Conservation (phyloP, 371 early-diverging fungal genomes). For the Nematocida minor region DNA sequence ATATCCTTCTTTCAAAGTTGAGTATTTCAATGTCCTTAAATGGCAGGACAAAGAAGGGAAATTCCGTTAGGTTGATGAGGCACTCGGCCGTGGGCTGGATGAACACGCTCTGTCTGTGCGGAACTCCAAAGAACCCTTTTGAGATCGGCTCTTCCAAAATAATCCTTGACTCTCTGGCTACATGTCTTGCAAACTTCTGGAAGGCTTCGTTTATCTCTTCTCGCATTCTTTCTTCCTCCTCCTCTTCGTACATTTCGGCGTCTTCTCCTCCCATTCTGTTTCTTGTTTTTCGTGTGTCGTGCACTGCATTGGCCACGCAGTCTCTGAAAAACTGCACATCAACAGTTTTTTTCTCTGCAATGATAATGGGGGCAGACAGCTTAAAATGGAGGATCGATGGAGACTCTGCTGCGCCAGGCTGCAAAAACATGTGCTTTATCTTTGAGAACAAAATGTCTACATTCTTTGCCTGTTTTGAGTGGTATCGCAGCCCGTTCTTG, state of each 20-base stretch:
- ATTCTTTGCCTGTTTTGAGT: conserved; percentile 66
- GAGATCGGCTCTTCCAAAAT: conserved; percentile 86
- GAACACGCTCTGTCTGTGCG: conserved; percentile 79
- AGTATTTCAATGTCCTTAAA: conserved; percentile 88
- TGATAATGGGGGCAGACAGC: conserved; percentile 84
- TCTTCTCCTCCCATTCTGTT: conserved; percentile 68
- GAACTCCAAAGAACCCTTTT: conserved; percentile 90
- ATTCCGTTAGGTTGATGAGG: conserved; percentile 87
- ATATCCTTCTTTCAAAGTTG: conserved; percentile 91
- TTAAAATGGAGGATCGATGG: conserved; percentile 87
- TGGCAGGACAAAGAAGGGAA: conserved; percentile 84
- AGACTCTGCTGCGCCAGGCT: conserved; percentile 89
- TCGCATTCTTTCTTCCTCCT: conserved; percentile 83
- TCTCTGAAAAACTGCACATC: conserved; percentile 98
- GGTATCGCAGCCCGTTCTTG: conserved; percentile 65
- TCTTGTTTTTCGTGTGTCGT: conserved; percentile 87
- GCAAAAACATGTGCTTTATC: conserved; percentile 91
- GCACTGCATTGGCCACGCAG: conserved; percentile 80
- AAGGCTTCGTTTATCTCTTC: conserved; percentile 89
- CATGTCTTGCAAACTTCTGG: conserved; percentile 78
- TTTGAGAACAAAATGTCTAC: conserved; percentile 79
- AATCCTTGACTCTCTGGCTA: conserved; percentile 71
- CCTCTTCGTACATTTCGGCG: conserved; percentile 91
- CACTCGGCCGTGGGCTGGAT: conserved; percentile 91
- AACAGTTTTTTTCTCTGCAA: conserved; percentile 82